These are phyloP conservation scores for Pleurotus cornucopiae DNA, from an alignment of 768 basidiomycete genomes.

Conservation along the genomic window DNA sequence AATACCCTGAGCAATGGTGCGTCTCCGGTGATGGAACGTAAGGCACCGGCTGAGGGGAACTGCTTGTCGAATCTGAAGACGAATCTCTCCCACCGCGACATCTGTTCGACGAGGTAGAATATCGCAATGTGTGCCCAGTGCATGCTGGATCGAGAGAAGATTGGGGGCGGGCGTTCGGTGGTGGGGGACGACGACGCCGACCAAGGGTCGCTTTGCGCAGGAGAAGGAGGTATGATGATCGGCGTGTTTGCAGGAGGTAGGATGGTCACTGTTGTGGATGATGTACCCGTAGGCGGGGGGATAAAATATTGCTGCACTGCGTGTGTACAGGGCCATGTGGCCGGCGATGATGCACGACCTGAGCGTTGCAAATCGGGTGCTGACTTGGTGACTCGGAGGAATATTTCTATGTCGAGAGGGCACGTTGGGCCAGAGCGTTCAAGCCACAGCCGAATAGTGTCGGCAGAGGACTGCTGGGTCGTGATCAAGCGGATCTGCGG, in stretches of 20 bases:
- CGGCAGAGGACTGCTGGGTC: conserved; percentile 64
- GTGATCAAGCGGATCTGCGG: conserved; percentile 70
- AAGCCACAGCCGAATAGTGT: conserved; percentile 79
- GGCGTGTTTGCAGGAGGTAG: conserved; percentile 36
- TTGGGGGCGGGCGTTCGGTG: conserved; percentile 18
- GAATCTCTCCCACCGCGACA: conserved; percentile 80
- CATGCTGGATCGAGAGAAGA: conserved; percentile 41
- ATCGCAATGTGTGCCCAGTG: conserved; percentile 83
- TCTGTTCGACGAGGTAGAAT: conserved; percentile 74
- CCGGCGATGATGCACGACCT: conserved; percentile 26
- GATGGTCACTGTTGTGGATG: conserved; percentile 18
- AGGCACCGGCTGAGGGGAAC: conserved; percentile 67
- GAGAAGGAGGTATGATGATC: conserved; percentile 45
- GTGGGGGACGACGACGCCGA: conserved; percentile 22
- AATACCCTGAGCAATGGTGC: conserved; percentile 75
- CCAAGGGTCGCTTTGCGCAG: conserved; percentile 36
- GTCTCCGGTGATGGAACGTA: conserved; percentile 68
- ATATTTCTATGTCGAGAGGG: conserved; percentile 79
- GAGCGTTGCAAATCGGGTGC: conserved; percentile 19
- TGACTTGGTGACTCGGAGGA: conserved; percentile 47
- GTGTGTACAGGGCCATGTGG: conserved; percentile 29
- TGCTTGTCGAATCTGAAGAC: conserved; percentile 77
- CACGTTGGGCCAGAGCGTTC: conserved; percentile 70
- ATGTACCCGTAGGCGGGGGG: conserved; percentile 22
- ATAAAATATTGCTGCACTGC: conserved; percentile 32